Percentiles rank a stretch among this genome's conserved stretches.
phyloP scores from a whole-genome alignment of 2,329 filamentous ascomycete genomes.

The Neofusicoccum sp. region DNA sequence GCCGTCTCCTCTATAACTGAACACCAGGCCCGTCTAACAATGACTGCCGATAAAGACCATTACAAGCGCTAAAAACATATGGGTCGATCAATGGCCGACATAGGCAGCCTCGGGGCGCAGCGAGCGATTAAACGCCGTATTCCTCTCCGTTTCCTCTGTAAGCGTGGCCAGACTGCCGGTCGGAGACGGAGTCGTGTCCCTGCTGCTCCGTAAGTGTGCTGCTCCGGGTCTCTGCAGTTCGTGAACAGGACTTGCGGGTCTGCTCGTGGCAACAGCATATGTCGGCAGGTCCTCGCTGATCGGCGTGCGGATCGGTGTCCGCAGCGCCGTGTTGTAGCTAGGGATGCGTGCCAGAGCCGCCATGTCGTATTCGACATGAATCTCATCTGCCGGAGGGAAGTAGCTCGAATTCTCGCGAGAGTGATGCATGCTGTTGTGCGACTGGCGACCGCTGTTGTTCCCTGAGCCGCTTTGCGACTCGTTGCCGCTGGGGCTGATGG shows the following conservation, averaged over 20 bases:
- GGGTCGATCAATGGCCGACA: constrained; percentile 3
- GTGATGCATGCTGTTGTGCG: constrained; percentile 27
- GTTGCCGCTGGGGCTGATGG: constrained; percentile 17
- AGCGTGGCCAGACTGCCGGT: constrained; percentile 37
- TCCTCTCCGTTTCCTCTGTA: constrained; percentile 40
- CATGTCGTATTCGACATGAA: constrained; percentile 45
- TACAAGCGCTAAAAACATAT: background rate
- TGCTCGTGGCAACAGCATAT: constrained; percentile 49
- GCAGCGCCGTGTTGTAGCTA: constrained; percentile 54
- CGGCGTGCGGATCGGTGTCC: constrained; percentile 47
- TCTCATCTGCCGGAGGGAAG: constrained; percentile 24
- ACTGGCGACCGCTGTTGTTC: constrained; percentile 15
- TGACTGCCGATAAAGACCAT: background rate
- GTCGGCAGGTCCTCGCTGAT: constrained; percentile 46
- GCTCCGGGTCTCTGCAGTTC: constrained; percentile 8
- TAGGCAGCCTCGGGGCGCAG: constrained; percentile 18
- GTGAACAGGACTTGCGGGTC: constrained; percentile 43
- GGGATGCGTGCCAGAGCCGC: constrained; percentile 52
- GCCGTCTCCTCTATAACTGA: constrained; percentile 21
- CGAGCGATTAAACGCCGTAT: constrained; percentile 32
- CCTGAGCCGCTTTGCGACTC: constrained; percentile 12
- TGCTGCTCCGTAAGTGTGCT: constrained; percentile 31
- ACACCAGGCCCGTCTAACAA: background rate
- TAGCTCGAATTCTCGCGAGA: constrained; percentile 9
- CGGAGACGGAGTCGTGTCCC: constrained; percentile 37